Evolutionary conservation across 768 basidiomycete species (phyloP).

Genomic region (Podaxis mareebaensis): DNA sequence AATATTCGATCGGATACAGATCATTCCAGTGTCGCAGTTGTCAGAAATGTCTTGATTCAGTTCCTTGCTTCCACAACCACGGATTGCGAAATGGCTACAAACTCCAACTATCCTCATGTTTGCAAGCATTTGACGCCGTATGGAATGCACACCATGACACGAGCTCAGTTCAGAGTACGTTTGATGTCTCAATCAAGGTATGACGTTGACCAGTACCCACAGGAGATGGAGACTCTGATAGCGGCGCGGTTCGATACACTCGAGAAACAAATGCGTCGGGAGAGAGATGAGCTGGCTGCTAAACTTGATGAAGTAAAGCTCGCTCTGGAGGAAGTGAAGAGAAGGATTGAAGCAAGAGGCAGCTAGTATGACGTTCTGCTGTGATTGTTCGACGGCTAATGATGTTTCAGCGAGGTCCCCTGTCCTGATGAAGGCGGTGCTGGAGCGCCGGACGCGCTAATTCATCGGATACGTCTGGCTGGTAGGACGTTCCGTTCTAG

Average conservation of each 20-base stretch:
- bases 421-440: background rate
- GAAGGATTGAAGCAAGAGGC: background rate
- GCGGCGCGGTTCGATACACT: background rate
- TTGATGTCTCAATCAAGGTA: background rate
- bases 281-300: background rate
- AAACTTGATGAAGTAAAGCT: background rate
- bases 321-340: background rate
- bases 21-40: background rate
- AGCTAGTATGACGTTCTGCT: background rate
- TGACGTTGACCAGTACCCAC: background rate
- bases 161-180: background rate
- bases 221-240: slow-evolving; percentile 6
- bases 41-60: background rate
- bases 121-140: background rate
- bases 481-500: background rate
- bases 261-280: background rate
- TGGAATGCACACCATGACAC: background rate
- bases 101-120: background rate
- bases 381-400: background rate
- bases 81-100: background rate
- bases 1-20: background rate
- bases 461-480: background rate
- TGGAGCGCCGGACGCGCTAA: too few species aligned
- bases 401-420: background rate
- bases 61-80: background rate